Percentiles rank a stretch among this genome's conserved stretches.
Evolutionary conservation across 805 yeast genomes (phyloP).

Genomic region (Ogataea nakhonphanomensis): DNA sequence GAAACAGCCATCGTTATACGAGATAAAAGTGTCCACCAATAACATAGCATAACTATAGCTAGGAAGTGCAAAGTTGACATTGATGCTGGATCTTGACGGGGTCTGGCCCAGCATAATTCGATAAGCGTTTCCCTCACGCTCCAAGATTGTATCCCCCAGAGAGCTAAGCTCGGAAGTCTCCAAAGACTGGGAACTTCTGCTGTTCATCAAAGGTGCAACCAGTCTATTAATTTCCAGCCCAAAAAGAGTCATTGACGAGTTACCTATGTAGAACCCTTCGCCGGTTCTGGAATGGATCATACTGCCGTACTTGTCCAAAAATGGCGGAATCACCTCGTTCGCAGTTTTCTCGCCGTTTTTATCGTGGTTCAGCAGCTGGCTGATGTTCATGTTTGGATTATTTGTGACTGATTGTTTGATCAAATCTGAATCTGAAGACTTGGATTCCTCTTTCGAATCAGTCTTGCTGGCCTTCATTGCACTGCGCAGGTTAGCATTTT

Average conservation of each 20-base stretch:
- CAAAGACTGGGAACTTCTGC: slow-evolving; percentile 1
- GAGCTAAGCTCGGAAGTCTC: slow-evolving; percentile 1
- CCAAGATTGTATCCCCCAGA: slow-evolving; percentile 52
- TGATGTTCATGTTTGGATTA: slow-evolving; percentile 2
- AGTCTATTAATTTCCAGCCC: slow-evolving; percentile 70
- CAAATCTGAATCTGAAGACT: neutral
- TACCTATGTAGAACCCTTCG: slow-evolving; percentile 71
- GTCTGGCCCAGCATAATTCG: slow-evolving; percentile 65
- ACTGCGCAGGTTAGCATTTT: slow-evolving; percentile 55
- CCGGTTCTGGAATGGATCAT: slow-evolving; percentile 73
- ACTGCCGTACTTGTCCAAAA: slow-evolving; percentile 67
- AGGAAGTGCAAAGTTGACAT: slow-evolving; percentile 70
- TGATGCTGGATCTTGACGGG: slow-evolving; percentile 61
- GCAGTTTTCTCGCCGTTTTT: slow-evolving; percentile 6
- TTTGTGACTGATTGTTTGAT: neutral
- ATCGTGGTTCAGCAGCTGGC: slow-evolving; percentile 6
- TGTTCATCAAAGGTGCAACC: slow-evolving; percentile 24
- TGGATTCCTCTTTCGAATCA: neutral
- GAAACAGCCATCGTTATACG: slow-evolving; percentile 80
- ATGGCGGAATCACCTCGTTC: slow-evolving; percentile 63
- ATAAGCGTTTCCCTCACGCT: slow-evolving; percentile 75
- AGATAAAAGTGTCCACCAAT: slow-evolving; percentile 70
- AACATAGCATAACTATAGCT: slow-evolving; percentile 73
- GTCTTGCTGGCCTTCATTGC: slow-evolving; percentile 26
- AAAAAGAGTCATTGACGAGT: slow-evolving; percentile 78